Evolutionary conservation across 306 rosid species (phyloP), one percentile per base, ranked within the genome.

Genomic region (Begonia fuchsioides): DNA sequence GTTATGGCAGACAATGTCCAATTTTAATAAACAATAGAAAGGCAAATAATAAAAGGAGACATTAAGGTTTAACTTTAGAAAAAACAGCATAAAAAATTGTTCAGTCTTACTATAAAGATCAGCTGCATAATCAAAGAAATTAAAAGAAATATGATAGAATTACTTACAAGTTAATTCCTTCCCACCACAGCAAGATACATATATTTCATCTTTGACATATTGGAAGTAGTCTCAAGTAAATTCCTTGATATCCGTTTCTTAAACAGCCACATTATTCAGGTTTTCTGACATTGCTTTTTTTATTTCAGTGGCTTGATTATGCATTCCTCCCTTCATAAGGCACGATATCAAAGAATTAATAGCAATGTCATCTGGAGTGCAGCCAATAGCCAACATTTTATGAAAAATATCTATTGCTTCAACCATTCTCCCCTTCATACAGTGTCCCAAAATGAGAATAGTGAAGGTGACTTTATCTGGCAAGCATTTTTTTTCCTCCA

Each of bases 271-370:
- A 26, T 4, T 4, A 26, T 66, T 53, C 59, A 66, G 67, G 47
- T 59, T 69, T 75, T 64, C 60, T 17, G 17, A 47, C 16, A 57
- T 68, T 38, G 58, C 53, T 74, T 68, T 54, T 62, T 74, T 75
- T 49, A 83, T 59, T 48, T n/a, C 71, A 39, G 66, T 57, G 61
- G 86, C 95, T 52, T 83, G 81, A 47, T 60, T 54, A 62, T 86
- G 83, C 95, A 76, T 76, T 52, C 96, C 96, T 61, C 93, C 79
- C 71, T 88, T 88, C 65, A 67, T 52, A 54, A 83, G 86, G 64
- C 93, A 78, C 44, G 93, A 78, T 51, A 68, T 62, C 64, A 88
- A 74, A 53, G 79, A 68, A 66, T 71, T 56, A 43, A 75, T 57
- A 9, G 96, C 78, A 51, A 81, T 68, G 15, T 72, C 62, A 61